Evolutionary conservation across 257 asterid species (phyloP), one percentile per base, ranked within the genome.

Genomic region (Lycium ferocissimum): DNA sequence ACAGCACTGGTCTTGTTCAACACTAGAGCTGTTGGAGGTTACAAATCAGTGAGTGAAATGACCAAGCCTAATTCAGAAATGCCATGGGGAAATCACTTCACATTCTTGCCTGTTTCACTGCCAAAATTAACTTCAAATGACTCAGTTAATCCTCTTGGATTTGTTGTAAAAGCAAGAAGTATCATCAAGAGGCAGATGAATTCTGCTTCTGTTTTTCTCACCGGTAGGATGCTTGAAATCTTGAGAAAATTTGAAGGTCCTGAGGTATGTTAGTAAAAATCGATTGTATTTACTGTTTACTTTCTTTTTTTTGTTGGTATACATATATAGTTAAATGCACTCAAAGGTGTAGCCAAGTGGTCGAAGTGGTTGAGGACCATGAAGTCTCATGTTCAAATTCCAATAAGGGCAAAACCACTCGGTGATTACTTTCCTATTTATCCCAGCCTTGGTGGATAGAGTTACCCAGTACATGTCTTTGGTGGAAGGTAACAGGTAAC

Each of bases 71-170:
- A 88, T 37, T 83, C 97, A 2, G 79, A 90, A 17, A 87, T 59
- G 84, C 91, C 94, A 1, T 94, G 95, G 95, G 97, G 97, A 9
- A 94, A 94, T 71, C 93, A 88, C 8, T 88, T 93, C 14, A 90
- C 95, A 10, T 92, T 94, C 85, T 79, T 93, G 81, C 95, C 86
- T 2, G 86, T 93, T 58, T n/a, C 91, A 2, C 0, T 94, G 1
- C 94, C 98, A 0, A 83, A 92, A 38, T 70, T 93, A 26, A 79
- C 80, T 0, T 56, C 33, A 0, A 56, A 82, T 0, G 83, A 87
- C 69, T 61, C 84, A 6, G 37, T 86, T 14, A 63, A 89, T 40
- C 95, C 97, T 0, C 89, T 94, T 61, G 17, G 66, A 6, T 93
- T 93, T 47, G 87, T 93, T 11, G 35, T 38, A 14, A 85, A 85